A percentile compares a stretch with the other conserved stretches of the same genome.
phyloP scores from a whole-genome alignment of 805 yeast species.

The Cyberlindnera mississippiensis region DNA sequence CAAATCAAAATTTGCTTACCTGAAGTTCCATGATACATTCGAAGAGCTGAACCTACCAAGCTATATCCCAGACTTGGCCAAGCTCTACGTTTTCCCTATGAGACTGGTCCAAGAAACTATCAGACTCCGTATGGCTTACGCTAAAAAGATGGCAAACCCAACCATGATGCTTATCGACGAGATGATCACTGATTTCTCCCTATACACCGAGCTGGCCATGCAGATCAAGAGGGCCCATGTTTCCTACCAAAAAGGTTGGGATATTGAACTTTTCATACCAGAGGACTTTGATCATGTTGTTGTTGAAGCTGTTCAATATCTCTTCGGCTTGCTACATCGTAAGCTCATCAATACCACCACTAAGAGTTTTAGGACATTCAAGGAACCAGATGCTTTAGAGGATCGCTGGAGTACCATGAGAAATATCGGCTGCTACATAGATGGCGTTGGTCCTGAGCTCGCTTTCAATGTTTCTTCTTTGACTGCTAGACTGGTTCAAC shows the following conservation, averaged over 20 bases:
- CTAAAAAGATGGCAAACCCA: slow-evolving; percentile 74
- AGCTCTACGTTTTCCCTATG: slow-evolving; percentile 71
- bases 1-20: slow-evolving; percentile 71
- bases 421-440: slow-evolving; percentile 72
- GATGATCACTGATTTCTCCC: slow-evolving; percentile 78
- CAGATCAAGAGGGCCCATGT: slow-evolving; percentile 65
- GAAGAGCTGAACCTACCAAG: slow-evolving; percentile 71
- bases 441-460: slow-evolving; percentile 75
- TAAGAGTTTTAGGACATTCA: slow-evolving; percentile 73
- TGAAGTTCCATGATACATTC: slow-evolving; percentile 57
- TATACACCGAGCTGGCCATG: slow-evolving; percentile 70
- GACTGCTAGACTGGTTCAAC: slow-evolving; percentile 60
- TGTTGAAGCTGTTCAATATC: slow-evolving; percentile 67
- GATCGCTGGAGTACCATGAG: slow-evolving; percentile 75
- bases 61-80: slow-evolving; percentile 59
- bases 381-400: slow-evolving; percentile 88
- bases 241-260: slow-evolving; percentile 64
- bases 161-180: slow-evolving; percentile 97
- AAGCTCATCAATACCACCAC: slow-evolving; percentile 77
- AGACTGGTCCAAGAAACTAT: slow-evolving; percentile 76
- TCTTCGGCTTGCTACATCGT: slow-evolving; percentile 64
- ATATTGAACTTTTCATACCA: slow-evolving; percentile 60
- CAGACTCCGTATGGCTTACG: slow-evolving; percentile 67
- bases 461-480: slow-evolving; percentile 71
- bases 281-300: slow-evolving; percentile 62